phyloP scores from a whole-genome alignment of 306 rosid genomes.

The Gastrolobium bilobum region DNA sequence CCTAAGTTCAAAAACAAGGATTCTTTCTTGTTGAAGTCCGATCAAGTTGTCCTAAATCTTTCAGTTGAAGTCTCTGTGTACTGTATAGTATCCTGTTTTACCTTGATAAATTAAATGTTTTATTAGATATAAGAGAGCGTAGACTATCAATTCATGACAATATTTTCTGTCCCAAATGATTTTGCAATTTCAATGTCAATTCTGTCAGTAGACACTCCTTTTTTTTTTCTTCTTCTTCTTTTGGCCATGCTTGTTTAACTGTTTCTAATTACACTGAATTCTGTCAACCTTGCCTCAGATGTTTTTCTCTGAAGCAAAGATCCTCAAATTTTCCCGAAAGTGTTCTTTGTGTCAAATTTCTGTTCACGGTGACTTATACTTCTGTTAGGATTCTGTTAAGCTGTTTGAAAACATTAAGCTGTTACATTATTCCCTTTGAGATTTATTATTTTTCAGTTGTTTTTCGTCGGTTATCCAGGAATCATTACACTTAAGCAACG shows the following conservation, averaged over 20 bases:
- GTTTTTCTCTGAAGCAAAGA: background rate
- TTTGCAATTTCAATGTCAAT: constrained; percentile 24
- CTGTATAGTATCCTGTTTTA: constrained; percentile 25
- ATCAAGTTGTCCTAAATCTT: constrained; percentile 38
- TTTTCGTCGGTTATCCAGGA: constrained; percentile 9
- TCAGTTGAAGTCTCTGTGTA: constrained; percentile 21
- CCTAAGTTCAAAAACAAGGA: constrained; percentile 29
- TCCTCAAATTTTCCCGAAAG: background rate
- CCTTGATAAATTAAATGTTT: constrained; percentile 13
- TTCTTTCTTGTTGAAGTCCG: constrained; percentile 20
- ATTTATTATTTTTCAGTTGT: background rate
- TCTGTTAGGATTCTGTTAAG: background rate
- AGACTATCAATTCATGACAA: constrained; percentile 20
- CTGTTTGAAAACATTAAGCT: background rate
- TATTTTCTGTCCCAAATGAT: constrained; percentile 18
- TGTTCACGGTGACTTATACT: background rate
- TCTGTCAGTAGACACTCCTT: constrained; percentile 9
- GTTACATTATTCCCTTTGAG: background rate
- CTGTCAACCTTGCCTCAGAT: background rate
- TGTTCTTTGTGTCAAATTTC: background rate
- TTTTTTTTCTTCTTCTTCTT: background rate
- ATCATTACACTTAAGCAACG: background rate
- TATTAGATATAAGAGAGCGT: background rate
- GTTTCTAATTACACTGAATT: constrained; percentile 31
- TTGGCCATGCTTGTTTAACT: background rate